Evolutionary conservation across 2,329 filamentous ascomycete genomes (phyloP), one percentile per base, ranked within the genome.

Genomic region (Penicillium crustosum): DNA sequence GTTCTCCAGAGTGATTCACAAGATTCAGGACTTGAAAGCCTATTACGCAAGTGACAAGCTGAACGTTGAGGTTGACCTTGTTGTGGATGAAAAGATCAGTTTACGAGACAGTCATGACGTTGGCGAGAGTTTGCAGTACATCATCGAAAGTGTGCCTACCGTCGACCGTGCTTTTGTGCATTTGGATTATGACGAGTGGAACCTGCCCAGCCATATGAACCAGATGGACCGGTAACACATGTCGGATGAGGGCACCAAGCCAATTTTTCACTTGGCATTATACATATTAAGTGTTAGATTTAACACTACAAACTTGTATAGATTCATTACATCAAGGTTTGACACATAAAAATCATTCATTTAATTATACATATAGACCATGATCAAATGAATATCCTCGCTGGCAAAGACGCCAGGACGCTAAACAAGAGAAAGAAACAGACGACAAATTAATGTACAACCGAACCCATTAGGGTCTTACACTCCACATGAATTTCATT

Each of bases 1-100:
- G 21, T 96, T 96, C 71, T 92, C 92, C 45, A 91, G 89, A 65
- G 89, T 89, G 13, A 95, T 97, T 70, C 86, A 86, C 69, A 88
- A 74, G 64, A 84, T 87, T 49, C 73, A 78, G 53, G 84, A 86
- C 65, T 80, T 87, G 39, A 84, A 86, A 54, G 84, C 84, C 5
- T 87, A 87, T 66, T 83, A 86, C 65, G 83, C 83, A 0, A 84
- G 85, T 0, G 82, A 86, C 61, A 79, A 81, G 39, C 84, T 85
- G 63, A 86, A 86, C 62, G 84, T 86, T 19, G 84, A 87, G 63
- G 81, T 87, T 5, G 84, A 87, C 64, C 79, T 87, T 51, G 79
- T 87, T 50, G 84, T 87, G 77, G 80, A 85, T 65, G 81, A 81
- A 60, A 73, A 78, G 4, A 76, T 80, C 2, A 82, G 81, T 7